phyloP scores from a whole-genome alignment of 306 rosid genomes.

The Prunus campanulata region DNA sequence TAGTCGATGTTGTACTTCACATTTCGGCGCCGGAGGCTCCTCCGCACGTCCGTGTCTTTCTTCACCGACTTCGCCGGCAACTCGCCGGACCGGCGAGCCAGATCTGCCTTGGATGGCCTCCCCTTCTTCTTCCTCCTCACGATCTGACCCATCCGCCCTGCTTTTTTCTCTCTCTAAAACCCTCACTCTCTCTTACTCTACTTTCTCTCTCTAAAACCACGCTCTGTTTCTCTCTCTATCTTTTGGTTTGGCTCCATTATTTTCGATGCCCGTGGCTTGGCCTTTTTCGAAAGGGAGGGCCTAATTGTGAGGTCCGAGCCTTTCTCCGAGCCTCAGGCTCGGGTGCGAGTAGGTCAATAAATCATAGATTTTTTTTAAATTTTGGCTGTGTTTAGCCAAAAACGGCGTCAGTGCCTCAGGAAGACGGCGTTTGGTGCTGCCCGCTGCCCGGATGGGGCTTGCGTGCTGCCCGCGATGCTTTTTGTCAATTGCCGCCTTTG shows the following conservation, averaged over 20 bases:
- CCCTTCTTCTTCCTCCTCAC: slow-evolving; percentile 99
- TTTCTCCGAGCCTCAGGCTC: slow-evolving; percentile 39
- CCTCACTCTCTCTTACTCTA: slow-evolving; percentile 17
- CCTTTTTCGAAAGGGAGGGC: slow-evolving; percentile 37
- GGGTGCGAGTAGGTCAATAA: slow-evolving; percentile 7
- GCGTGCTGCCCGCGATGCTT: slow-evolving; percentile 48
- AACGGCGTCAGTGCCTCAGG: slow-evolving; percentile 24
- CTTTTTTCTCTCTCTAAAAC: slow-evolving; percentile 13
- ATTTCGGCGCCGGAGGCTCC: slow-evolving; percentile 89
- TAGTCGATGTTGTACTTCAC: slow-evolving; percentile 84
- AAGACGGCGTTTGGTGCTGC: slow-evolving; percentile 43
- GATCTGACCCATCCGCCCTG: slow-evolving; percentile 85
- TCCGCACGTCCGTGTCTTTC: slow-evolving; percentile 51
- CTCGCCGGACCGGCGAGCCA: slow-evolving; percentile 67
- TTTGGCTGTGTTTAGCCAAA: background rate
- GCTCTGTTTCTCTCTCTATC: slow-evolving; percentile 30
- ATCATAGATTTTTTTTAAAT: background rate
- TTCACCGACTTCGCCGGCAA: slow-evolving; percentile 44
- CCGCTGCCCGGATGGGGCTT: slow-evolving; percentile 60
- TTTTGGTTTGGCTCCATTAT: slow-evolving; percentile 58
- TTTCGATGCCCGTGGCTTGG: slow-evolving; percentile 52
- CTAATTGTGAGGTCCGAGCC: slow-evolving; percentile 42
- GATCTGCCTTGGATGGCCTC: slow-evolving; percentile 95
- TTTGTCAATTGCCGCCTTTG: slow-evolving; percentile 8
- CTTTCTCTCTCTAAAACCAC: slow-evolving; percentile 42